Evolutionary conservation across 352 stramenopile species (phyloP).

Genomic region (Globisporangium rhizosaccharum): DNA sequence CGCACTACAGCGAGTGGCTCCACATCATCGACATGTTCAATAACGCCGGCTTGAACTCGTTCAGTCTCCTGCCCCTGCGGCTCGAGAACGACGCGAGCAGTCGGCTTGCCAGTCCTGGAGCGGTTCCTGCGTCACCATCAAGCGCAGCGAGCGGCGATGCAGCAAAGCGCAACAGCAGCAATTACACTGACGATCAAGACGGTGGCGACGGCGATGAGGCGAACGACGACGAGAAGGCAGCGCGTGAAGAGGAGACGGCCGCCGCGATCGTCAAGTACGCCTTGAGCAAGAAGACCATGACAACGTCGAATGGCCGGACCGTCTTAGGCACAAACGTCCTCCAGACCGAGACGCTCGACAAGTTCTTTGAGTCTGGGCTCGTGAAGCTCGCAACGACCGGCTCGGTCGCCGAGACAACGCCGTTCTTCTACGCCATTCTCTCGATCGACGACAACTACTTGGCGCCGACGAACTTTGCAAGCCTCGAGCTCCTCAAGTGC

Average conservation of each 20-base stretch:
- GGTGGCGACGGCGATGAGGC: conserved; percentile 3
- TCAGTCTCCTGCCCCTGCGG: conserved; percentile 26
- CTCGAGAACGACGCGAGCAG: conserved; percentile 22
- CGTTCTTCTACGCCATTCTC: conserved; percentile 43
- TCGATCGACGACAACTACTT: conserved; percentile 51
- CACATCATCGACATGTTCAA: conserved; percentile 45
- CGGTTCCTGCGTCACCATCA: background rate
- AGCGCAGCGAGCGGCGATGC: background rate
- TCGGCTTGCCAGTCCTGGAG: background rate
- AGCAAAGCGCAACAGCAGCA: background rate
- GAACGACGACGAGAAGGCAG: conserved; percentile 14
- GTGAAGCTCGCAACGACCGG: conserved; percentile 32
- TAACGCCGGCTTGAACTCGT: conserved; percentile 38
- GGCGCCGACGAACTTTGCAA: conserved; percentile 44
- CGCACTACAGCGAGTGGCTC: conserved; percentile 5
- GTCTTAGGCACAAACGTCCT: conserved; percentile 5
- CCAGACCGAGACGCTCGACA: conserved; percentile 43
- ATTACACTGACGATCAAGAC: background rate
- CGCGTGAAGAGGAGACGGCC: conserved; percentile 22
- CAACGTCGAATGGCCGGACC: background rate
- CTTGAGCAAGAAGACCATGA: conserved; percentile 25
- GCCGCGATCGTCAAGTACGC: conserved; percentile 39
- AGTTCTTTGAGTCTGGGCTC: conserved; percentile 47
- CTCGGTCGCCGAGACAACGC: conserved; percentile 27
- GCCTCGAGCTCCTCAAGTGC: conserved; percentile 49